Conservation (phyloP, 352 stramenopile genomes). For the Thraustotheca clavata region DNA sequence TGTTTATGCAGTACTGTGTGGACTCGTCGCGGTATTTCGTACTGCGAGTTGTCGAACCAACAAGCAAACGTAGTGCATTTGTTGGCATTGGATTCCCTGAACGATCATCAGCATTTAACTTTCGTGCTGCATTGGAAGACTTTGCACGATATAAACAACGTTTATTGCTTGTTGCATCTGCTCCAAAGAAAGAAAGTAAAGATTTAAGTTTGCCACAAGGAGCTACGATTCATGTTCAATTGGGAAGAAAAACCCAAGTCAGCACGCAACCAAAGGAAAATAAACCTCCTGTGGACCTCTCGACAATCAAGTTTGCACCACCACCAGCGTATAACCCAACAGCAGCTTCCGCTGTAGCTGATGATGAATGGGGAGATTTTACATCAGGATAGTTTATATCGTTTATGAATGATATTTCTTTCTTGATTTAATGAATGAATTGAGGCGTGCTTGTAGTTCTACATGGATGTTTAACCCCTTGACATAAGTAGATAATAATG, state of each 20-base stretch:
- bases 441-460: too few species aligned
- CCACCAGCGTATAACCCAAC: conserved; percentile 24
- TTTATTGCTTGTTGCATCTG: conserved; percentile 37
- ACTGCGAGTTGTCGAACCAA: conserved; percentile 71
- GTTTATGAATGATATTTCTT: background rate
- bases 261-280: conserved; percentile 33
- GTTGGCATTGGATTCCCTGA: conserved; percentile 74
- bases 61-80: conserved; percentile 60
- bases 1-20: conserved; percentile 79
- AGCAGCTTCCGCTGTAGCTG: conserved; percentile 33
- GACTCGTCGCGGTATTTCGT: conserved; percentile 87
- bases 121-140: conserved; percentile 76
- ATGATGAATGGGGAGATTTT: conserved; percentile 79
- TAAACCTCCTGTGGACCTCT: conserved; percentile 28
- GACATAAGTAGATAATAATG: too few species aligned
- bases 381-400: conserved; percentile 55
- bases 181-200: conserved; percentile 28
- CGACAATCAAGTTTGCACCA: conserved; percentile 30
- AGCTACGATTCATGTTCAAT: conserved; percentile 70
- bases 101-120: conserved; percentile 71
- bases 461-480: too few species aligned
- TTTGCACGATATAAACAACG: conserved; percentile 73
- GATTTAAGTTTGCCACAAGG: conserved; percentile 61
- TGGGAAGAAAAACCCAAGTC: conserved; percentile 23
- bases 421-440: too few species aligned